These are phyloP conservation scores for Phytophthora sansomeana DNA, from an alignment of 352 stramenopile species.

Conservation along the genomic window DNA sequence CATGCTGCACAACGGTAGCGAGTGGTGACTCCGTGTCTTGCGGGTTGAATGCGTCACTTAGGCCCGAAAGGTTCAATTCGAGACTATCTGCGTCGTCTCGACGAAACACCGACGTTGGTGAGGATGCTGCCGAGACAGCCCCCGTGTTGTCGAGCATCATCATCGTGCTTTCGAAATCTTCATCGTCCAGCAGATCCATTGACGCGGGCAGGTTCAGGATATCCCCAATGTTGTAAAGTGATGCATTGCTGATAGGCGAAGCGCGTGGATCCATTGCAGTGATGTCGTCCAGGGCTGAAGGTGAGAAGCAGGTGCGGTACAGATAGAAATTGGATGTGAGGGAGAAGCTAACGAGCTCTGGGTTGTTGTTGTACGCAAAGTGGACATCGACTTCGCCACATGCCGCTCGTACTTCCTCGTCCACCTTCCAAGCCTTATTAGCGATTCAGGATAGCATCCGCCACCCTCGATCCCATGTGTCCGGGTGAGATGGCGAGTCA, in stretches of 20 bases:
- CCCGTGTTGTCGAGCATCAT: constrained; percentile 59
- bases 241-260: constrained; percentile 31
- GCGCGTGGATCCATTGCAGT: constrained; percentile 31
- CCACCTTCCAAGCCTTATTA: constrained; percentile 20
- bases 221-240: constrained; percentile 49
- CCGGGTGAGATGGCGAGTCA: constrained; percentile 18
- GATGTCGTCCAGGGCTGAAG: constrained; percentile 1
- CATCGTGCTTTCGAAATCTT: constrained; percentile 74
- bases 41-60: constrained; percentile 56
- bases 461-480: background rate
- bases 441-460: background rate
- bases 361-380: background rate
- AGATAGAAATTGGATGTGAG: constrained; percentile 39
- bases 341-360: constrained; percentile 6
- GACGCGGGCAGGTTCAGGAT: constrained; percentile 54
- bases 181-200: constrained; percentile 64
- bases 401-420: constrained; percentile 6
- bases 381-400: background rate
- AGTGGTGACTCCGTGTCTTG: constrained; percentile 37
- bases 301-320: constrained; percentile 31
- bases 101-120: constrained; percentile 28
- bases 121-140: constrained; percentile 14
- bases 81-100: constrained; percentile 50
- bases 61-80: constrained; percentile 50
- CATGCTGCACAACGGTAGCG: constrained; percentile 11